Base-by-base conservation (phyloP, 2,329 filamentous ascomycete genomes). In the Aspergillus floridensis region DNA sequence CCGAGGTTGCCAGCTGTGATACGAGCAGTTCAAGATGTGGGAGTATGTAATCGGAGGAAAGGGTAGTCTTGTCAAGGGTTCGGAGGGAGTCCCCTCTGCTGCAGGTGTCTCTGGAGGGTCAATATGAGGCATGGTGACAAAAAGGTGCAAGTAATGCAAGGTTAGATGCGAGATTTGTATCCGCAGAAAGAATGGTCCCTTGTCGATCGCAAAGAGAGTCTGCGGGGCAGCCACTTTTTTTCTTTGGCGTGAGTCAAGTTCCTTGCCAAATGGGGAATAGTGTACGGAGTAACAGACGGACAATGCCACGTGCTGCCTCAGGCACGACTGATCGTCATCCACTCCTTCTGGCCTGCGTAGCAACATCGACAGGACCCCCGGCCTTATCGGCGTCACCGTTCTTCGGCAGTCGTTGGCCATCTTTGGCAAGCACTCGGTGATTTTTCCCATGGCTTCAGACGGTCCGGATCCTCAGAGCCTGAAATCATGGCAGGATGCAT, bases 21-120 rank as follows among this genome's bases (percentile, higher is more conserved):
- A 97, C 47, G 95, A 96, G 78, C 93, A 99, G 76, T 97, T 90
- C 57, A 96, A 80, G 62, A 99, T 96, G 71, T 99, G 93, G 50
- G 89, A 86, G 72, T 88, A 90, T 32, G 88, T 92, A 59, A 96
- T 85, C 1, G 92, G 91, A 21, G 92, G 90, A 71, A 99, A 98
- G 21, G 85, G 86, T 19, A 91, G 79, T 12, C 66, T 70, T 53
- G 70, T 66, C 6, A 66, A 51, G 53, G 62, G 62, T 19, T 61
- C 64, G 0, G 63, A 59, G 35, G 64, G 53, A 3, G 63, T 31
- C 4, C 65, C 69, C 14, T 58, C 61, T 8, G 35, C 49, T 32
- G 53, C 38, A 21, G 51, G 38, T 4, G 52, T 44, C 22, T 47
- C 47, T 5, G 70, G 66, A 12, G 69, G 54, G 14, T 74, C 70